A percentile compares a stretch with the other conserved stretches of the same genome.
These are phyloP conservation scores for Chondrus crispus DNA, from an alignment of 23 red algal genomes.

Conservation along the genomic window DNA sequence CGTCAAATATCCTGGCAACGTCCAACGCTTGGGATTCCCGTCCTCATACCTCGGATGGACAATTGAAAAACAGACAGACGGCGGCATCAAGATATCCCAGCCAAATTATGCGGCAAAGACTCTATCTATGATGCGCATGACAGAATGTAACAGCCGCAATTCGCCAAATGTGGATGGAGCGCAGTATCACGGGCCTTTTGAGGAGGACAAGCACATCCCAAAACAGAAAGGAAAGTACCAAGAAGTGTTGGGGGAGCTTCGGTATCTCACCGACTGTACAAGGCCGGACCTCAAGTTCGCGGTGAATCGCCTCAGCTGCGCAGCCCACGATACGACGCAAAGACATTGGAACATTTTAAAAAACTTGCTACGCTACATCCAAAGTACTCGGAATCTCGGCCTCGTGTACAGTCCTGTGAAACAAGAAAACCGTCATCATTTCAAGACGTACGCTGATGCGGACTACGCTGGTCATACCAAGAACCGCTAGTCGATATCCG, in stretches of 20 bases:
- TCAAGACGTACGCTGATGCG: background rate
- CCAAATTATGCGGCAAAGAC: background rate
- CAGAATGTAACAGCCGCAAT: background rate
- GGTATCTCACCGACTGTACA: constrained; percentile 20
- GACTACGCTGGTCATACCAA: background rate
- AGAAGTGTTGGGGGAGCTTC: constrained; percentile 12
- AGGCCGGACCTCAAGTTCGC: background rate
- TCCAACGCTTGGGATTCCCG: background rate
- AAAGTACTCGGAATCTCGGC: background rate
- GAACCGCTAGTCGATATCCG: background rate
- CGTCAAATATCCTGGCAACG: background rate
- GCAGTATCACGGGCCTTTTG: background rate
- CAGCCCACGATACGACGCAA: background rate
- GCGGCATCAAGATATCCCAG: background rate
- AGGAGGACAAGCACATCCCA: background rate
- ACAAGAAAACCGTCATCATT: background rate
- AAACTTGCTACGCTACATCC: background rate
- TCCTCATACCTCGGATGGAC: background rate
- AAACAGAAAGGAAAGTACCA: background rate
- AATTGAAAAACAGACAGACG: background rate
- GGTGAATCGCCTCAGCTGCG: background rate
- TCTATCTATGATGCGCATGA: background rate
- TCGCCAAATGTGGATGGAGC: background rate
- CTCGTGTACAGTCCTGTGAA: background rate
- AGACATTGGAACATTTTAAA: background rate